A percentile compares a stretch with the other conserved stretches of the same genome.
Evolutionary conservation across 495 filamentous ascomycete genomes (phyloP).

Genomic region (Xylaria bambusicola): DNA sequence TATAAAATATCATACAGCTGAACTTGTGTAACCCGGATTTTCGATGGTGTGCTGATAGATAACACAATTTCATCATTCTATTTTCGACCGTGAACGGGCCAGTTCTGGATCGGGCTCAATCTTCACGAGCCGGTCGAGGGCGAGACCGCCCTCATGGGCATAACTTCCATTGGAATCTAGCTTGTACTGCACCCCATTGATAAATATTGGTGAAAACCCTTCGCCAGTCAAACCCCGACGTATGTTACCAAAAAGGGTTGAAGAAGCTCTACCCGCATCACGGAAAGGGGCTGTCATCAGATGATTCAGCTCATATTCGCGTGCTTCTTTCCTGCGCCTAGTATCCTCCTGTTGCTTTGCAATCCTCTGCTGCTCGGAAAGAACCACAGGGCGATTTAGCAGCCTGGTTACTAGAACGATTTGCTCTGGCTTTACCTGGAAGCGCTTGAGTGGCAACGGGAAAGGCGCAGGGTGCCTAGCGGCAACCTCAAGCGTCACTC

Average conservation of each 20-base stretch:
- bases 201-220: constrained; percentile 46
- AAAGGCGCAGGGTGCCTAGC: constrained; percentile 31
- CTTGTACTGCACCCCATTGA: constrained; percentile 46
- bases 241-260: constrained; percentile 33
- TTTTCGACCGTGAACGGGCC: constrained; percentile 6
- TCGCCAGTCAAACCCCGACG: constrained; percentile 46
- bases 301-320: constrained; percentile 47
- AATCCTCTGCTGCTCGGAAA: constrained; percentile 28
- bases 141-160: constrained; percentile 52
- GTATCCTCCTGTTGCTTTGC: constrained; percentile 29
- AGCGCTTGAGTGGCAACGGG: constrained; percentile 38
- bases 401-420: constrained; percentile 40
- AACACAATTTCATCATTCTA: too few relatives aligned
- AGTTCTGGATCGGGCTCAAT: constrained; percentile 23
- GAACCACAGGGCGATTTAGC: constrained; percentile 31
- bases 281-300: constrained; percentile 55
- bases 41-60: too few relatives aligned
- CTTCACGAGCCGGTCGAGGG: constrained; percentile 49
- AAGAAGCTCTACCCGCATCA: constrained; percentile 35
- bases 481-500: constrained; percentile 40
- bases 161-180: constrained; percentile 52
- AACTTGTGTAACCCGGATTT: too few relatives aligned
- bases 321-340: constrained; percentile 32
- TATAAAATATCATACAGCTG: too few relatives aligned
- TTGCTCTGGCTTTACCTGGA: constrained; percentile 34